Evolutionary conservation across 108 stramenopile genomes (phyloP), one percentile per base, ranked within the genome.

Genomic region (Nannochloropsis salina): DNA sequence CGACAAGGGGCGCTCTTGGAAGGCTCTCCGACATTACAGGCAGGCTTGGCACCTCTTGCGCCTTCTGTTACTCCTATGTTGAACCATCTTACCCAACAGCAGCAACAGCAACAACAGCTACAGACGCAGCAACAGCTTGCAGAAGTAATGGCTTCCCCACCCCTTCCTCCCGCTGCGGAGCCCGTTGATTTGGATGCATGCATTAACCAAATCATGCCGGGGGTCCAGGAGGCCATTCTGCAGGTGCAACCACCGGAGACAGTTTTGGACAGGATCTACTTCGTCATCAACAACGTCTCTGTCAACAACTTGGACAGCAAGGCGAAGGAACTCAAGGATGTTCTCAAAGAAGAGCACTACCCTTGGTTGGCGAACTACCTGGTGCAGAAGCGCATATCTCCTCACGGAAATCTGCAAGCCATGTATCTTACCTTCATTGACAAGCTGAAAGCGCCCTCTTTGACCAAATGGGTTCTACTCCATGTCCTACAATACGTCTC

Each of bases 321-420:
- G 92, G 94, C 94, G 20, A 88, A 93, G 40, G 43, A 98, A 83
- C 92, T 97, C 87, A 86, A 96, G 74, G 93, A 94, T 21, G 80
- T 91, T 40, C 41, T 92, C 15, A 83, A 90, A 44, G 91, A 93
- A 11, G 93, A 93, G 85, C 93, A 95, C 87, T 96, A 97, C 88
- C 93, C 92, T 8, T 99, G 99, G 99, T 93, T 99, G 83, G 99
- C 96, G 4, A 94, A 96, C 87, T 99, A 96, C 88, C 90, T 99
- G 42, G 98, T 99, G 22, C 96, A 95, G 45, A 98, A 98, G 91
- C 92, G 99, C 81, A 98, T 99, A 88, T 95, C 94, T 87, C 95
- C 96, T 18, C 98, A 99, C 91, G 95, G 95, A 21, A 99, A 99
- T 91, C 97, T 96, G 88, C 98, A 99, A 85, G 91, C 92, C 22